Evolutionary conservation across 352 stramenopile genomes (phyloP).

Genomic region (Globisporangium okanoganense): DNA sequence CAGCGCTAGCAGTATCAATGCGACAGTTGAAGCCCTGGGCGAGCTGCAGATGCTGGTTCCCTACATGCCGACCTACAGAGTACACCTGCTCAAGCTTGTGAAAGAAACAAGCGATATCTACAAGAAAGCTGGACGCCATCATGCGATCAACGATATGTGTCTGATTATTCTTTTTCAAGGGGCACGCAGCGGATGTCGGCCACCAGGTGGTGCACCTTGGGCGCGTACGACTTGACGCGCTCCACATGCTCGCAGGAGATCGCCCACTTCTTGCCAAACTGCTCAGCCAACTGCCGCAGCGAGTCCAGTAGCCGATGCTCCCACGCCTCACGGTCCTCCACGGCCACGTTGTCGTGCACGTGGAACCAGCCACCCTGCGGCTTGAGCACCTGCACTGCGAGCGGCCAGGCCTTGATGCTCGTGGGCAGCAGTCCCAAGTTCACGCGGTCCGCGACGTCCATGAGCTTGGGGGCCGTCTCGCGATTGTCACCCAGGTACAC

Average conservation of each 20-base stretch:
- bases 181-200: constrained; percentile 67
- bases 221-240: constrained; percentile 91
- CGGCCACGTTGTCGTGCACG: constrained; percentile 94
- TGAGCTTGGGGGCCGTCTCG: constrained; percentile 58
- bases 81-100: constrained; percentile 43
- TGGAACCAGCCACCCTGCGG: constrained; percentile 91
- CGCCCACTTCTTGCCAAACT: constrained; percentile 53
- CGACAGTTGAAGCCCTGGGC: constrained; percentile 49
- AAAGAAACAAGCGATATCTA: constrained; percentile 52
- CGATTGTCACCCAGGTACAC: constrained; percentile 91
- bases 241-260: constrained; percentile 87
- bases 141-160: constrained; percentile 16
- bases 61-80: constrained; percentile 47
- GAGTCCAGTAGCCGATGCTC: constrained; percentile 53
- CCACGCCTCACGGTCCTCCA: constrained; percentile 80
- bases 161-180: background rate
- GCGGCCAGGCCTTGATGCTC: constrained; percentile 92
- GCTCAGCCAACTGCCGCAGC: constrained; percentile 40
- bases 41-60: constrained; percentile 73
- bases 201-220: constrained; percentile 88
- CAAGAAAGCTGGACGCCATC: constrained; percentile 17
- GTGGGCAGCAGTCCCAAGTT: constrained; percentile 94
- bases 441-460: constrained; percentile 88
- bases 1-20: background rate
- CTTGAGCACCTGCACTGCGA: constrained; percentile 91